Evolutionary conservation across 2,329 filamentous ascomycete species (phyloP).

Genomic region (Fusarium pilosicola): DNA sequence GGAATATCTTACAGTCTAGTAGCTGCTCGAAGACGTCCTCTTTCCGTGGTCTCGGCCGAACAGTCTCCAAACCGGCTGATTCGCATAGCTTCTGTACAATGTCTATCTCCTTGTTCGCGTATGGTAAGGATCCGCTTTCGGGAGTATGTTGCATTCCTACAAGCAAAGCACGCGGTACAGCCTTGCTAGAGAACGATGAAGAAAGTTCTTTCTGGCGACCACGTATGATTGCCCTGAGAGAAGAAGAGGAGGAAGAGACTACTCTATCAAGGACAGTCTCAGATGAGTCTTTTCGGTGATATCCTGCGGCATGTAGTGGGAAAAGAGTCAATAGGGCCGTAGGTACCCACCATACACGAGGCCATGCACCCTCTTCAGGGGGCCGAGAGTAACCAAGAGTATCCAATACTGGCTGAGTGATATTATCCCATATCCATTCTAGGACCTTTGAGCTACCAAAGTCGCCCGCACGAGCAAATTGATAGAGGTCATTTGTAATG

Average conservation of each 20-base stretch:
- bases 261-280: neutral
- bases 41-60: fast-evolving
- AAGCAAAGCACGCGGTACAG: neutral
- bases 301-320: neutral
- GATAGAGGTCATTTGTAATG: neutral
- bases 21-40: fast-evolving
- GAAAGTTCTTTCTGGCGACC: neutral
- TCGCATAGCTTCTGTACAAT: fast-evolving
- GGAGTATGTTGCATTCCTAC: neutral
- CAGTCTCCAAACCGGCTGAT: fast-evolving
- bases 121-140: fast-evolving
- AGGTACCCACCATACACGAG: neutral
- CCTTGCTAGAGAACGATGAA: neutral
- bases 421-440: neutral
- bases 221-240: neutral
- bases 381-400: neutral
- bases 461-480: neutral
- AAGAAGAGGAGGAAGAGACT: neutral
- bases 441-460: neutral
- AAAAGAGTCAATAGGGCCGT: neutral
- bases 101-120: fast-evolving
- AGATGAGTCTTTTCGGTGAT: neutral
- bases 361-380: neutral
- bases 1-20: fast-evolving
- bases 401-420: neutral